These are phyloP conservation scores for Rhododendron ovatum DNA, from an alignment of 148 eudicot genomes.

Conservation along the genomic window DNA sequence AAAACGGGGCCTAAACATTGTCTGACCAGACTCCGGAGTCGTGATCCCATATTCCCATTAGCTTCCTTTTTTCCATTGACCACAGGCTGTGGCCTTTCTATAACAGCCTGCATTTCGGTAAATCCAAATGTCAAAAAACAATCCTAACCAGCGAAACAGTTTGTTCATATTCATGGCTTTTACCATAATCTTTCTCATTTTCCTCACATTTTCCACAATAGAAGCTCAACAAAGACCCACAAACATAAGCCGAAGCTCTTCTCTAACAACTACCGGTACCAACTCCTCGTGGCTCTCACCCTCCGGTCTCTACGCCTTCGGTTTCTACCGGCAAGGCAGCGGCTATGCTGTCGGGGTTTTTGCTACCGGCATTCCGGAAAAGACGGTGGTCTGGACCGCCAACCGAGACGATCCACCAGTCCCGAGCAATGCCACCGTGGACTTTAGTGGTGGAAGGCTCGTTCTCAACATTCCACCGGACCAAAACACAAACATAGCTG, in stretches of 20 bases:
- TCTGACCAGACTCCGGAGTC: no score
- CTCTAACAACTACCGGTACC: not conserved
- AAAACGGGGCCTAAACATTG: no score
- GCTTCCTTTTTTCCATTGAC: no score
- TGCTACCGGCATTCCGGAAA: conserved; percentile 15
- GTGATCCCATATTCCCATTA: no score
- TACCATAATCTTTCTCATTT: no score
- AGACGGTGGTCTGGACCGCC: conserved; percentile 31
- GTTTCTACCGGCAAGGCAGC: conserved; percentile 18
- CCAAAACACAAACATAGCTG: not conserved
- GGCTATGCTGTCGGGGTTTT: conserved; percentile 27
- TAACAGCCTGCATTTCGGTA: not conserved
- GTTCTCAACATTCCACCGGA: not conserved
- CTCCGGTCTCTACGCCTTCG: conserved; percentile 29
- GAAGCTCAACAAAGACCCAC: not conserved
- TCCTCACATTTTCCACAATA: not conserved
- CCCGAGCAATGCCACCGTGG: not conserved
- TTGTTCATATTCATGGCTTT: no score
- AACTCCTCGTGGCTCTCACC: conserved; percentile 1
- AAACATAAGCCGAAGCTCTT: conserved; percentile 1
- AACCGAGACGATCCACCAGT: conserved; percentile 3
- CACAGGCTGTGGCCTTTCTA: not conserved
- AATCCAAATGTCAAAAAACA: no score
- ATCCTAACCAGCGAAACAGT: no score
- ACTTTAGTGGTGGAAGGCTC: not conserved